These are phyloP conservation scores for Petunia axillaris DNA, from an alignment of 257 asterid genomes.

Conservation along the genomic window DNA sequence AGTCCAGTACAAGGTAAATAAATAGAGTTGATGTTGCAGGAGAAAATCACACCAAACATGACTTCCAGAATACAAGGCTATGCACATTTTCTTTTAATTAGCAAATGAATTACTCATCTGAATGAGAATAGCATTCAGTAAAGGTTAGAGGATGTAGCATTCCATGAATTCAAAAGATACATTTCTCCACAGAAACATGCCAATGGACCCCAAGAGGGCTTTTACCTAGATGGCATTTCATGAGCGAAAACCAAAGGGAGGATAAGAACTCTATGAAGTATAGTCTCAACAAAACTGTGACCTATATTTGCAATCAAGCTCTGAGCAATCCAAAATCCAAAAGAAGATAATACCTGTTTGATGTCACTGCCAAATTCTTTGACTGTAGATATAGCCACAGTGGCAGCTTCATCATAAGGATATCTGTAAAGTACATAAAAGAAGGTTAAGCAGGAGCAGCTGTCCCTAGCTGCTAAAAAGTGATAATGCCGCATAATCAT, in stretches of 20 bases:
- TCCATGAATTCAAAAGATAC: neutral
- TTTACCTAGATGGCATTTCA: neutral
- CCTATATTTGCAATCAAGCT: neutral
- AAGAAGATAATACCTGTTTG: slow-evolving; percentile 65
- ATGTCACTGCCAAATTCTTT: slow-evolving; percentile 64
- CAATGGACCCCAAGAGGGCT: neutral
- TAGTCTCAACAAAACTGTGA: neutral
- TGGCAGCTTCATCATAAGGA: slow-evolving; percentile 91
- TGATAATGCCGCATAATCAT: neutral
- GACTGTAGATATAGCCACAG: slow-evolving; percentile 79
- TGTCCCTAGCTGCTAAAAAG: neutral
- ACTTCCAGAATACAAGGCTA: neutral
- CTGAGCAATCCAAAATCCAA: neutral
- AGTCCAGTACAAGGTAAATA: neutral
- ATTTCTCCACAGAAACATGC: neutral
- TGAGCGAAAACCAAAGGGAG: neutral
- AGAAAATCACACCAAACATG: neutral
- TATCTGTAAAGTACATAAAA: slow-evolving; percentile 51
- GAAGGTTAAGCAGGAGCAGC: slow-evolving; percentile 23
- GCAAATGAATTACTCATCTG: neutral
- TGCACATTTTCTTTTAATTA: neutral
- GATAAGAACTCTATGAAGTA: neutral
- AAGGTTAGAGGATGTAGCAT: neutral
- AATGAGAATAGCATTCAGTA: neutral
- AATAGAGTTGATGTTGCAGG: neutral